These are phyloP conservation scores for Xylaria sp. DNA, from an alignment of 495 filamentous ascomycete species.

Conservation along the genomic window DNA sequence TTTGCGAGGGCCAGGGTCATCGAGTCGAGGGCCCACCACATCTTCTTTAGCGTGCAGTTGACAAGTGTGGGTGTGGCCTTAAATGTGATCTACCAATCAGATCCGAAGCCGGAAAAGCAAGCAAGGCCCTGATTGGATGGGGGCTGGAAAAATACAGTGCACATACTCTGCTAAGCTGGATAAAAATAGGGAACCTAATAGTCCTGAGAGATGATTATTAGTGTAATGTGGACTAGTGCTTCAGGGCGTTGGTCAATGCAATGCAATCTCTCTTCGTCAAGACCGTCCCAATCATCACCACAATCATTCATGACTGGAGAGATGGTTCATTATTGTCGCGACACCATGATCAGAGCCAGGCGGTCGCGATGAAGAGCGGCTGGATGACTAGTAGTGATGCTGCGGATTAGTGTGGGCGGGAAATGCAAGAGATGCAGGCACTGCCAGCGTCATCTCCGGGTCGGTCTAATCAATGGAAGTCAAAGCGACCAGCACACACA, in stretches of 20 bases:
- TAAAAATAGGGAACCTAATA: slow-evolving; percentile 12
- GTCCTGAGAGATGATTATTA: slow-evolving; percentile 8
- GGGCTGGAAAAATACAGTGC: neutral
- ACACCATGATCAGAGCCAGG: too few relatives aligned
- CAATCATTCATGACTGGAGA: neutral
- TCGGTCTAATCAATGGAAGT: slow-evolving; percentile 11
- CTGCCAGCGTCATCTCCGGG: slow-evolving; percentile 6
- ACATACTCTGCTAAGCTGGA: neutral
- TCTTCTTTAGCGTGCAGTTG: neutral
- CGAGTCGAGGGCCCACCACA: neutral
- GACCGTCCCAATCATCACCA: neutral
- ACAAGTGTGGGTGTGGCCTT: neutral
- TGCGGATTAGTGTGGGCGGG: slow-evolving; percentile 9
- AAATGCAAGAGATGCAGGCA: slow-evolving; percentile 21
- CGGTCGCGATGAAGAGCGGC: slow-evolving; percentile 4
- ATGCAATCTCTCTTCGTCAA: slow-evolving; percentile 4
- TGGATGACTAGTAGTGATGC: neutral
- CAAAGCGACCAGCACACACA: slow-evolving; percentile 20
- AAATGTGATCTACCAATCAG: neutral
- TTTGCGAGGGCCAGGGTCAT: neutral
- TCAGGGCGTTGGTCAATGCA: slow-evolving; percentile 8
- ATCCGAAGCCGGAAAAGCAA: neutral
- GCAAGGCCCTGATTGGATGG: slow-evolving; percentile 17
- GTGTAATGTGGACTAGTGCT: neutral
- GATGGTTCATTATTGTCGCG: too few relatives aligned